Evolutionary conservation across 495 filamentous ascomycete species (phyloP), one percentile per base, ranked within the genome.

Genomic region (Penicillium subrubescens): DNA sequence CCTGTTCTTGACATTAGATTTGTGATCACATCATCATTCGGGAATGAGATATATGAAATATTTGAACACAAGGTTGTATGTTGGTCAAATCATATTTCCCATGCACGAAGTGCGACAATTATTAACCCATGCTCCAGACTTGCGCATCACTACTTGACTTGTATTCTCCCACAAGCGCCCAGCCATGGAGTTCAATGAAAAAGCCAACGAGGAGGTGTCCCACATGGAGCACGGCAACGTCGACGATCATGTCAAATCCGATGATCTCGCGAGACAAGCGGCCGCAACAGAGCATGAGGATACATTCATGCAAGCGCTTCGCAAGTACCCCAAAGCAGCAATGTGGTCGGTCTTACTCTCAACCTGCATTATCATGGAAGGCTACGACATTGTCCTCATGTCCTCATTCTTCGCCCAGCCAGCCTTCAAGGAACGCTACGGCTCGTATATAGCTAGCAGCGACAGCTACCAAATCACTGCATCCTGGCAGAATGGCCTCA

Each of bases 401-500:
- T 33, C 51, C 15, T 54, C 51, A 27, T 54, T 54, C 11, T 54
- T 54, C 27, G 51, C 51, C 31, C 51, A 54, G 19, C 51, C 51
- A n/a, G 51, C 51, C 51, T 54, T 54, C 27, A 33, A 17, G 6
- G 0, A 33, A 54, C 51, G 31, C 27, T 54, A 54, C 11, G 51
- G 51, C 51, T 17, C 27, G 51, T 54, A 54, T 17, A 54, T 54
- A 7, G 51, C 51, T 8, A 54, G 51, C 51, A 54, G 51, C 14
- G 82, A 39, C 68, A 75, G 51, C 69, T 90, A 88, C 70, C 81
- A 90, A 64, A 77, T 91, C 6, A 71, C 87, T 7, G 85, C 86
- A 8, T 69, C 80, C 12, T 92, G 89, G 89, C 89, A 91, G 67
- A 79, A 87, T 6, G 89, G 87, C 15, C 75, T 91, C 12, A 87